Conservation (phyloP, 1,284 basidiomycete species). For the Cutaneotrichosporon sp. region DNA sequence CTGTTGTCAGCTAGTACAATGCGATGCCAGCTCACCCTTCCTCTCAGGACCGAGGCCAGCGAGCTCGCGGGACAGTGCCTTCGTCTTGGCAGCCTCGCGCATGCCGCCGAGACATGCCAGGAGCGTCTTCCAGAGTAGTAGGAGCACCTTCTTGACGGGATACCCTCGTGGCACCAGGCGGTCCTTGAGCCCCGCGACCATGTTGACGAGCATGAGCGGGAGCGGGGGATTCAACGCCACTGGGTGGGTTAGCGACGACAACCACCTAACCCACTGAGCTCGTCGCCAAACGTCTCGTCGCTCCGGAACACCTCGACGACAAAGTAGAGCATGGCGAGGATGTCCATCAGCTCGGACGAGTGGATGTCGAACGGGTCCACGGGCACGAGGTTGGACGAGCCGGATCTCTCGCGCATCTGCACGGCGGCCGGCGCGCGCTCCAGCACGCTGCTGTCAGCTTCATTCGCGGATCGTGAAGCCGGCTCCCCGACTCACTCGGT, state of each 20-base stretch:
- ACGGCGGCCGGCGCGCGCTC: slow-evolving; percentile 6
- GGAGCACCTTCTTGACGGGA: slow-evolving; percentile 79
- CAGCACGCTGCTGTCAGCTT: slow-evolving; percentile 12
- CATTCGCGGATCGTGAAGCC: too few species aligned
- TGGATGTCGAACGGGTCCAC: slow-evolving; percentile 44
- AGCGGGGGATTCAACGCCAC: slow-evolving; percentile 94
- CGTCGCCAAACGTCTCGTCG: slow-evolving; percentile 90
- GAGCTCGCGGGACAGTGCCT: slow-evolving; percentile 81
- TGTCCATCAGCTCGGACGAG: slow-evolving; percentile 85
- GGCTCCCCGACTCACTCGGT: slow-evolving; percentile 30
- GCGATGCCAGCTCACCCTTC: slow-evolving; percentile 56
- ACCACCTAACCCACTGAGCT: slow-evolving; percentile 71
- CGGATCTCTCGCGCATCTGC: slow-evolving; percentile 20
- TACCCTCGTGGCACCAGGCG: slow-evolving; percentile 87
- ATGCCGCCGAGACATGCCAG: slow-evolving; percentile 91
- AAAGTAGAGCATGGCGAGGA: slow-evolving; percentile 90
- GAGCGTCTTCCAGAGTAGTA: slow-evolving; percentile 96
- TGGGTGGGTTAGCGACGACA: slow-evolving; percentile 45
- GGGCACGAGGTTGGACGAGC: slow-evolving; percentile 21
- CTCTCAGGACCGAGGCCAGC: slow-evolving; percentile 64
- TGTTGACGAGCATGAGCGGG: slow-evolving; percentile 86
- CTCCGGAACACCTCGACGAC: slow-evolving; percentile 88
- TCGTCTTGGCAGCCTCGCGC: slow-evolving; percentile 79
- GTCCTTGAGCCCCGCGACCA: slow-evolving; percentile 86
- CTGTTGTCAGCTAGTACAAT: slow-evolving; percentile 27